These are phyloP conservation scores for Eragrostis tef DNA, from an alignment of 202 grass and related monocot species.

Conservation along the genomic window DNA sequence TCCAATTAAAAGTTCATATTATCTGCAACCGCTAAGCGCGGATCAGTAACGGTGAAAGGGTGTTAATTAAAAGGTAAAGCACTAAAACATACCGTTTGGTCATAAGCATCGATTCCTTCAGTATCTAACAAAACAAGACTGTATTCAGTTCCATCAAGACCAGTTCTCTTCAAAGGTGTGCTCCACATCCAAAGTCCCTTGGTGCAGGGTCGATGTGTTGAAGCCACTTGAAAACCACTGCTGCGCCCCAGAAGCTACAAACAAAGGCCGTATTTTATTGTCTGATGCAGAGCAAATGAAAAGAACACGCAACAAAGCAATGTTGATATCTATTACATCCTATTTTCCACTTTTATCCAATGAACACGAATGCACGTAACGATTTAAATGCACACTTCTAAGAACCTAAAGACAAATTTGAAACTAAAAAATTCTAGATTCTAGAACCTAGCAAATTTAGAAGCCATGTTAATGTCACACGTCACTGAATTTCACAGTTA, in stretches of 20 bases:
- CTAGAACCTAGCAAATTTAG: background rate
- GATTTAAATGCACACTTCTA: background rate
- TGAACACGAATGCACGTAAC: slow-evolving; percentile 8
- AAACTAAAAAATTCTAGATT: background rate
- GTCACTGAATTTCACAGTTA: background rate
- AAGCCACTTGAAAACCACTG: slow-evolving; percentile 95
- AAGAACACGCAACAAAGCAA: slow-evolving; percentile 8
- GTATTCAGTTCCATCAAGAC: slow-evolving; percentile 89
- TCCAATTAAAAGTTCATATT: background rate
- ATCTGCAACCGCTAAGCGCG: background rate
- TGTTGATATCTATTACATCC: background rate
- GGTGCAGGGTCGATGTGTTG: slow-evolving; percentile 91
- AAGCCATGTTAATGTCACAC: background rate
- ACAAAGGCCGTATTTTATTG: slow-evolving; percentile 16
- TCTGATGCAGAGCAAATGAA: slow-evolving; percentile 11
- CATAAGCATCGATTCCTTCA: slow-evolving; percentile 99
- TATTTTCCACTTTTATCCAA: slow-evolving; percentile 14
- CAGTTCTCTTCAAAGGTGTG: slow-evolving; percentile 77
- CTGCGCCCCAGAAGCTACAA: slow-evolving; percentile 82
- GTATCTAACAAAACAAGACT: slow-evolving; percentile 88
- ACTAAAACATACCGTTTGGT: slow-evolving; percentile 73
- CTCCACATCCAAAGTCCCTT: slow-evolving; percentile 99
- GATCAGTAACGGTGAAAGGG: background rate
- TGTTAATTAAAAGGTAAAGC: background rate
- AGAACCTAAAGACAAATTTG: background rate